These are phyloP conservation scores for Ophiostoma ips DNA, from an alignment of 2,329 filamentous ascomycete species.

Conservation along the genomic window DNA sequence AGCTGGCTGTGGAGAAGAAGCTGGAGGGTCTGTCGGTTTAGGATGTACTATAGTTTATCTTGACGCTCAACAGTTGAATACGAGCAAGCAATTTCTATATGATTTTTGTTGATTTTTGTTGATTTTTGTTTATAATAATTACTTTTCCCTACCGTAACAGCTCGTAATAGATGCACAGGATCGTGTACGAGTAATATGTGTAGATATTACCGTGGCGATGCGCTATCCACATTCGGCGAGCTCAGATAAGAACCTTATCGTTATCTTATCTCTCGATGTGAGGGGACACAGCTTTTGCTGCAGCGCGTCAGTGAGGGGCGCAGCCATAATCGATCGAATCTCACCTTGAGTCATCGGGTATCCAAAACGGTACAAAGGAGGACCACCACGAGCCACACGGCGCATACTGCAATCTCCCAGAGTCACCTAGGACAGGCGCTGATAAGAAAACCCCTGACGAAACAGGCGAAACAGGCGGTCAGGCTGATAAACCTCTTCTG, in stretches of 20 bases:
- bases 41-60: neutral
- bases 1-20: conserved; percentile 9
- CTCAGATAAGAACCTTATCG: neutral
- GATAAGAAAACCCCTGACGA: neutral
- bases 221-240: conserved; percentile 5
- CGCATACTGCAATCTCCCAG: neutral
- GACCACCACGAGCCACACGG: neutral
- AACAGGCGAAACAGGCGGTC: neutral
- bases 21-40: conserved; percentile 12
- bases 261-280: conserved; percentile 6
- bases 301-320: conserved; percentile 2
- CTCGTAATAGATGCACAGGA: no score
- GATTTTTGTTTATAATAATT: no score
- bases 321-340: neutral
- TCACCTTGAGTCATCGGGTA: conserved; percentile 5
- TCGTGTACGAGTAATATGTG: no score
- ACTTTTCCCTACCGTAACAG: no score
- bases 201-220: no score
- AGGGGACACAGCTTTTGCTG: conserved; percentile 3
- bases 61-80: no score
- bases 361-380: neutral
- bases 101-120: no score
- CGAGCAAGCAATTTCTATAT: no score
- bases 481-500: neutral
- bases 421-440: neutral